Percentiles rank a stretch among this genome's conserved stretches.
Evolutionary conservation across 257 asterid genomes (phyloP).

Genomic region (Petunia secreta): DNA sequence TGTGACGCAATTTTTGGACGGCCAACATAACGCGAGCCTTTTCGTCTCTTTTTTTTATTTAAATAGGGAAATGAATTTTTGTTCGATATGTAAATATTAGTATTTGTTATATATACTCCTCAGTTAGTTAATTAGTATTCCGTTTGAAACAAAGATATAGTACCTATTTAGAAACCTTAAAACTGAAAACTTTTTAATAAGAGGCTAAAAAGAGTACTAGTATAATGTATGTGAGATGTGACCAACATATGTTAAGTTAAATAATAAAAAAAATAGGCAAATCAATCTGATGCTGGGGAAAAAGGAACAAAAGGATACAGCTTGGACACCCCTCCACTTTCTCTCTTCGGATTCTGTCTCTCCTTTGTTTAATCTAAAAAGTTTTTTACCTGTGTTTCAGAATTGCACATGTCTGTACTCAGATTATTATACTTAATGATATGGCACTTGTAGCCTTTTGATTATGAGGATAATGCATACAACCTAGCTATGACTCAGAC

Average conservation of each 20-base stretch:
- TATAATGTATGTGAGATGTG: background rate
- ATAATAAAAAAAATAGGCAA: background rate
- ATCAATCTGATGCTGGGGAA: conserved; percentile 10
- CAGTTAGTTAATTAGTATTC: background rate
- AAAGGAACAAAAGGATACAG: conserved; percentile 16
- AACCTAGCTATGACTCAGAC: too few species aligned
- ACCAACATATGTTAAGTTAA: background rate
- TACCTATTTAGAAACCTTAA: too few species aligned
- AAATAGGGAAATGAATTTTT: background rate
- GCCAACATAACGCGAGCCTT: background rate
- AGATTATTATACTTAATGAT: background rate
- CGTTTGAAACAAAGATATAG: too few species aligned
- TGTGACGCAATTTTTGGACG: background rate
- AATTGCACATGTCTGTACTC: background rate
- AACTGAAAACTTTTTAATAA: background rate
- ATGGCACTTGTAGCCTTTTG: background rate
- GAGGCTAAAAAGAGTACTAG: background rate
- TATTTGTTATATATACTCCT: background rate
- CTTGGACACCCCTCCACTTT: conserved; percentile 20
- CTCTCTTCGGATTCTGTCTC: background rate
- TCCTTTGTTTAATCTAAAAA: background rate
- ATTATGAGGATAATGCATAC: too few species aligned
- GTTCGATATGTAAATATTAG: background rate
- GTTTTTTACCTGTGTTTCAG: background rate
- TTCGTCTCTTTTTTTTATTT: background rate